Evolutionary conservation across 495 filamentous ascomycete genomes (phyloP).

Genomic region (Penicillium pulvis): DNA sequence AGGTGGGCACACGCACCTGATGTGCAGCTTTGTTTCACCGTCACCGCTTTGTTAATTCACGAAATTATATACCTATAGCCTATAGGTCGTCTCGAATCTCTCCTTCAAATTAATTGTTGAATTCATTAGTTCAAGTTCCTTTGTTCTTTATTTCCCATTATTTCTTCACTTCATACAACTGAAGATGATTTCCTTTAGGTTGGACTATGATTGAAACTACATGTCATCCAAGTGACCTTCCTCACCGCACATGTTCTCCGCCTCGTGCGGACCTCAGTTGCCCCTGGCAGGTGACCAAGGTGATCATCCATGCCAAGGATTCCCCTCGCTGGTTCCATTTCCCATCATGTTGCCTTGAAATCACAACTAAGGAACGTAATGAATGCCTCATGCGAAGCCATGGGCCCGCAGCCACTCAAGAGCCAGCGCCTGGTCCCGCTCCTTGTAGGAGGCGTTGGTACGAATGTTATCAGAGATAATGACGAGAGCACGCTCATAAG

Average conservation of each 20-base stretch:
- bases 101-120: neutral
- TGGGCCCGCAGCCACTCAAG: constrained; percentile 71
- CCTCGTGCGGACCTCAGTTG: constrained; percentile 18
- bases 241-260: constrained; percentile 12
- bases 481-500: constrained; percentile 75
- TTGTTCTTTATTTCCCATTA: neutral
- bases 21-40: constrained; percentile 36
- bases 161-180: neutral
- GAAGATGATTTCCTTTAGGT: neutral
- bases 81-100: neutral
- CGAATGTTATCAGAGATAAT: constrained; percentile 79
- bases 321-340: neutral
- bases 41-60: constrained; percentile 3
- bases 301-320: constrained; percentile 4
- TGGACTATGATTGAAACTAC: neutral
- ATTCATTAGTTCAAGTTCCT: neutral
- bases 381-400: constrained; percentile 52
- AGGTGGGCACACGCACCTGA: constrained; percentile 34
- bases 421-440: constrained; percentile 67
- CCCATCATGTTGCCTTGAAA: neutral
- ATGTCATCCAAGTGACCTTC: neutral
- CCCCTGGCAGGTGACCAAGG: constrained; percentile 19
- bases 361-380: neutral
- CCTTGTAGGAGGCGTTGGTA: constrained; percentile 74
- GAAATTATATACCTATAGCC: too few species aligned